A percentile compares a stretch with the other conserved stretches of the same genome.
Conservation (phyloP, 495 filamentous ascomycete species). For the Aspergillus heteromorphus region DNA sequence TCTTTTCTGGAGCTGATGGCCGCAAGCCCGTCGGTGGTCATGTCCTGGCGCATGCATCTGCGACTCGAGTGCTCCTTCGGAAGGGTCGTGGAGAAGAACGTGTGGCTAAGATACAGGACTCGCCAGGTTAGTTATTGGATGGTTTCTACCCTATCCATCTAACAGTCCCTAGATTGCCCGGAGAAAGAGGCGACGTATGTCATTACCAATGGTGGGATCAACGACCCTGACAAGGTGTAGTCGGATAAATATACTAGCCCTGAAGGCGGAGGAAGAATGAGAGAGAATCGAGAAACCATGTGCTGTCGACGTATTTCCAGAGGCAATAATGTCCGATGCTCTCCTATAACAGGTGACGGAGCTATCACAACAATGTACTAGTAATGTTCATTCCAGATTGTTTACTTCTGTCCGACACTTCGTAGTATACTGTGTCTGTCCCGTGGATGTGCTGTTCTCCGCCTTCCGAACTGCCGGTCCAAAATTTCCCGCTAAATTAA, state of each 20-base stretch:
- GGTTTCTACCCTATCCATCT: constrained; percentile 3
- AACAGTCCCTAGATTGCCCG: constrained; percentile 52
- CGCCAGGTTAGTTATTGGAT: constrained; percentile 49
- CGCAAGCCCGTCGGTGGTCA: constrained; percentile 72
- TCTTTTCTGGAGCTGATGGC: constrained; percentile 76
- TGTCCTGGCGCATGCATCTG: constrained; percentile 73
- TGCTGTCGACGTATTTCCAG: neutral
- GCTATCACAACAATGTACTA: neutral
- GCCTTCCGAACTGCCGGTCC: constrained; percentile 8
- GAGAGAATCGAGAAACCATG: too few species aligned
- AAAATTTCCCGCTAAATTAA: constrained; percentile 13
- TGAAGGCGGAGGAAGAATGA: neutral
- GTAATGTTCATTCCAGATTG: neutral
- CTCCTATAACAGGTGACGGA: neutral
- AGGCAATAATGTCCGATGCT: neutral
- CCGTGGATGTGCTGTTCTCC: constrained; percentile 14
- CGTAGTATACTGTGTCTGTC: too few species aligned
- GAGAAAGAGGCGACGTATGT: constrained; percentile 75
- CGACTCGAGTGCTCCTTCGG: constrained; percentile 66
- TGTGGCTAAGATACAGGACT: constrained; percentile 76
- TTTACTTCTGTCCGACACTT: too few species aligned
- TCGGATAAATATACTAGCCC: neutral
- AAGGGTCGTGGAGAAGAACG: constrained; percentile 77
- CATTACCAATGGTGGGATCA: constrained; percentile 74
- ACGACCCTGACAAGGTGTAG: constrained; percentile 60